These are phyloP conservation scores for Rugonectria rugulosa DNA, from an alignment of 2,329 filamentous ascomycete species.

Conservation along the genomic window DNA sequence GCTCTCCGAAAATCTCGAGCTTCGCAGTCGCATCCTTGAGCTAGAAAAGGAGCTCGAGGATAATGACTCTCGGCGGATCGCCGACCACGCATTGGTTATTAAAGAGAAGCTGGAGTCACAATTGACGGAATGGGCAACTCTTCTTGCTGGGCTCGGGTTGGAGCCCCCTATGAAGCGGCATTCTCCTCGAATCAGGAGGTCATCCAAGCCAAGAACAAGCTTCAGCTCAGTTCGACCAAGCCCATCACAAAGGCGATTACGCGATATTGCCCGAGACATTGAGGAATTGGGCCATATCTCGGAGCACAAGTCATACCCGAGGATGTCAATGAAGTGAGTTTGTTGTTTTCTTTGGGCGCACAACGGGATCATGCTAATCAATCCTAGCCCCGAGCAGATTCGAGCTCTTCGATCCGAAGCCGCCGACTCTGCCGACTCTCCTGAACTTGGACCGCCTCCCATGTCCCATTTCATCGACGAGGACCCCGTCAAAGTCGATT, in stretches of 20 bases:
- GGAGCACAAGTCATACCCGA: conserved; percentile 73
- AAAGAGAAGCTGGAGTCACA: conserved; percentile 76
- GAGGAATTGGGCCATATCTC: conserved; percentile 65
- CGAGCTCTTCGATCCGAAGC: conserved; percentile 62
- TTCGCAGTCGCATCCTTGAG: conserved; percentile 74
- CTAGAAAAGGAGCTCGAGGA: conserved; percentile 73
- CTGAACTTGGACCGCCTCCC: conserved; percentile 72
- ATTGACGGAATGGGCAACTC: conserved; percentile 71
- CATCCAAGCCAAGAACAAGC: conserved; percentile 51
- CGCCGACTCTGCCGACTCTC: conserved; percentile 64
- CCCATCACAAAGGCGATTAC: conserved; percentile 63
- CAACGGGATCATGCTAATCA: conserved; percentile 39
- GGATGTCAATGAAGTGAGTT: conserved; percentile 72
- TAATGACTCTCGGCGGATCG: conserved; percentile 64
- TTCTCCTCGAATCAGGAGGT: conserved; percentile 50
- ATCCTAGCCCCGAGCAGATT: conserved; percentile 66
- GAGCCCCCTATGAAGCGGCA: conserved; percentile 63
- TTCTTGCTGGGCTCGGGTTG: conserved; percentile 71
- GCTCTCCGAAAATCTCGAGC: conserved; percentile 79
- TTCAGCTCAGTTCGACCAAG: conserved; percentile 51
- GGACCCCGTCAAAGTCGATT: conserved; percentile 61
- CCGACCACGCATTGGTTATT: conserved; percentile 73
- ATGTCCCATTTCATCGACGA: conserved; percentile 66
- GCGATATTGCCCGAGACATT: conserved; percentile 63
- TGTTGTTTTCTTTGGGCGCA: background rate